Conservation (phyloP, 176 grass and related monocot species). For the Metroxylon sagu region DNA sequence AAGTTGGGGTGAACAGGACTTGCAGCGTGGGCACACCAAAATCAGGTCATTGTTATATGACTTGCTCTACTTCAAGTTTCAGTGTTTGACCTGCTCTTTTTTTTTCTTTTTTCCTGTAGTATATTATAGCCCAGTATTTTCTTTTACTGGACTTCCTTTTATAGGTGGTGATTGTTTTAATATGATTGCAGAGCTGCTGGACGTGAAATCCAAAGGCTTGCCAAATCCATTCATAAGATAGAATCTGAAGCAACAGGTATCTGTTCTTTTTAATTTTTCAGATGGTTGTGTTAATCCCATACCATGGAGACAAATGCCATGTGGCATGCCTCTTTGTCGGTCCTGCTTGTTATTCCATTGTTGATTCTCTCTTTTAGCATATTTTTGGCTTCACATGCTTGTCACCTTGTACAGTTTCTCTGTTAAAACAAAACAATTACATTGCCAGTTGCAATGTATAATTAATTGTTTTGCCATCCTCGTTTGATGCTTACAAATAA, state of each 20-base stretch:
- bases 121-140: background rate
- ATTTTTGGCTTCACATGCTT: too few species aligned
- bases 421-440: too few species aligned
- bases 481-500: background rate
- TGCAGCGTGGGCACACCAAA: constrained; percentile 68
- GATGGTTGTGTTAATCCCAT: too few species aligned
- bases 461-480: too few species aligned
- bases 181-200: constrained; percentile 59
- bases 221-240: constrained; percentile 70
- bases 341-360: too few species aligned
- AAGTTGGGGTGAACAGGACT: constrained; percentile 71
- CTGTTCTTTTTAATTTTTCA: constrained; percentile 4
- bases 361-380: too few species aligned
- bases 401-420: too few species aligned
- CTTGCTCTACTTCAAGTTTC: too few species aligned
- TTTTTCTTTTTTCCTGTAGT: background rate
- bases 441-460: too few species aligned
- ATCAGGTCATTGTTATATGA: constrained; percentile 35
- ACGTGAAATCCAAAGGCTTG: constrained; percentile 69
- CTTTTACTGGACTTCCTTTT: background rate
- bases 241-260: constrained; percentile 79
- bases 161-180: constrained; percentile 6
- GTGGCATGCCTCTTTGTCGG: too few species aligned
- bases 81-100: background rate
- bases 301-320: too few species aligned